Base-by-base conservation (phyloP, 495 filamentous ascomycete species). In the Penicillium antarcticum region DNA sequence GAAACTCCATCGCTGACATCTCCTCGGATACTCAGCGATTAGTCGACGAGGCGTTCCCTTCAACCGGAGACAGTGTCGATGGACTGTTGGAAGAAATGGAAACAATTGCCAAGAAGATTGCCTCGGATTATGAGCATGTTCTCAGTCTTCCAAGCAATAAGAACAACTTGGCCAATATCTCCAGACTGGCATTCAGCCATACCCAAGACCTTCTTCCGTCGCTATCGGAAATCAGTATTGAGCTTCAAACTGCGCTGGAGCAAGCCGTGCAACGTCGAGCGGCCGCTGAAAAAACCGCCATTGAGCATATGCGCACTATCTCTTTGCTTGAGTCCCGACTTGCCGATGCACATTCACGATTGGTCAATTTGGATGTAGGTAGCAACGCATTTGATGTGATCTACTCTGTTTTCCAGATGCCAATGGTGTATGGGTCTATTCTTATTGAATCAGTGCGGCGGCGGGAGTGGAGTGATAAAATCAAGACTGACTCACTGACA, bases 391-490 rank as follows among this genome's bases (percentile, higher is more conserved):
- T 96, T 65, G 84, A 95, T 37, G 74, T 87, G 23, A 72, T 97
- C 8, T 79, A 82, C 24, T 70, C 86, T 18, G 83, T 96, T 10
- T 85, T 88, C 26, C 82, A 89, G 42, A 78, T 97, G 48, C 95
- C 94, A 8, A 81, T 86, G 48, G 79, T 91, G 21, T 99, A 99
- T 65, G 92, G 94, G 2, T 89, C 89, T 0, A 85, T 95, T 21
- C 71, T 95, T 12, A 79, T 91, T 13, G 94, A 99, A 63, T 85
- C 90, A 19, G 80, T 96, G 39, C 82, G 87, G 47, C 85, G 94
- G 10, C 86, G 81, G 33, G 92, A 97, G 71, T 99, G 94, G 89
- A 81, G 79, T 8, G 87, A 92, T 18, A 97, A 95, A 67, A 84
- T 97, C 62, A 87, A 84, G 56, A 77, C 80, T 5, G 92, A 97